These are phyloP conservation scores for Mortierella sp. DNA, from an alignment of 371 early-diverging fungal species.

Conservation along the genomic window DNA sequence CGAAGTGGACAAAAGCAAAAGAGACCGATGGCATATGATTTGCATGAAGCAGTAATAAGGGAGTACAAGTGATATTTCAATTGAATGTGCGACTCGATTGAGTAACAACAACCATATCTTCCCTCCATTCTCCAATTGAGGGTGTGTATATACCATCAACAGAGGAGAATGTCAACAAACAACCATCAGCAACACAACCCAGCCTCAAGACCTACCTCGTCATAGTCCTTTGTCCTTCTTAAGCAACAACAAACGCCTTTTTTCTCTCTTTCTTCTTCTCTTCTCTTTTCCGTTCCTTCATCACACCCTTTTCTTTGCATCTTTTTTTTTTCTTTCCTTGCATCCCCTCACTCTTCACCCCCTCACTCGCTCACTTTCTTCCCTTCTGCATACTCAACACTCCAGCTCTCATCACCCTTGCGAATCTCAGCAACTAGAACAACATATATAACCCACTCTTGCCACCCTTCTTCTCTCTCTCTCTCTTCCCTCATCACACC, in stretches of 20 bases:
- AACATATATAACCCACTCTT: no score
- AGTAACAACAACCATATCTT: background rate
- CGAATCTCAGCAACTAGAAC: no score
- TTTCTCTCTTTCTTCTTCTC: background rate
- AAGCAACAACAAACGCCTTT: background rate
- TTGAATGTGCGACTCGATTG: background rate
- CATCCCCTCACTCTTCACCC: background rate
- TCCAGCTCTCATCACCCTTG: background rate
- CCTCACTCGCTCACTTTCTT: no score
- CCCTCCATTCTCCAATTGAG: conserved; percentile 1
- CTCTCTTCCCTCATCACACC: background rate
- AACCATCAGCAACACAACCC: background rate
- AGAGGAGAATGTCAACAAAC: background rate
- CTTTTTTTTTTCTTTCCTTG: background rate
- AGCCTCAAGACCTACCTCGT: background rate
- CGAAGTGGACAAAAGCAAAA: background rate
- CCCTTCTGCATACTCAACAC: background rate
- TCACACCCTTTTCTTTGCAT: background rate
- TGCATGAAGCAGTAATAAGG: background rate
- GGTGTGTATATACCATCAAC: background rate
- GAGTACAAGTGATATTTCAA: no score
- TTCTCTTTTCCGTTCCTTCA: background rate
- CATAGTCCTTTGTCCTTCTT: background rate
- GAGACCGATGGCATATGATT: conserved; percentile 8
- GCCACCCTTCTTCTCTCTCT: background rate